Evolutionary conservation across 2,329 filamentous ascomycete species (phyloP), one percentile per base, ranked within the genome.

Genomic region (Hypoxylon sp.): DNA sequence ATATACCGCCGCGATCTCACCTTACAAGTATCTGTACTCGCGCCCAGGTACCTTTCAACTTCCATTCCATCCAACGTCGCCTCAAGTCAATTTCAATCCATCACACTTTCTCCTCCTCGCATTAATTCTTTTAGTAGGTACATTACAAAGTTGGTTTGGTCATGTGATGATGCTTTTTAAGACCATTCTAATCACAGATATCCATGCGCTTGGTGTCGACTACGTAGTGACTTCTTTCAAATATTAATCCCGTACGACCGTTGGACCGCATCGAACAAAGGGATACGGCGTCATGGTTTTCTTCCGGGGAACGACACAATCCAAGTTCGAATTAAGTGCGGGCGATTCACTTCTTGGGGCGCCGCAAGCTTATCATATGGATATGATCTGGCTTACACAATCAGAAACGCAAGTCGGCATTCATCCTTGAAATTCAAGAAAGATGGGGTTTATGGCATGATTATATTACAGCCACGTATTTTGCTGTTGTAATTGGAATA

Each of bases 401-500:
- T 43, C 37, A 12, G 38, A 41, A 48, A 45, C 46, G 51, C 51
- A 29, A 34, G 50, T 46, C 55, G 55, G 55, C 55, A 51, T 26
- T 41, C 13, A 42, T 12, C 19, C 19, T 23, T 13, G 23, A n/a
- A 19, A 29, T 13, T 11, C n/a, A 20, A 45, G 9, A 21, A 25
- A 40, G 31, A 47, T 2, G 37, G 38, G 34, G 42, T 42, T 30
- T 15, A 48, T 55, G 42, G 42, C 35, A 48, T 40, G 40, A 56
- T 53, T n/a, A n/a, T n/a, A n/a, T n/a, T n/a, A n/a, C n/a, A n/a
- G n/a, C n/a, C n/a, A n/a, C n/a, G n/a, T n/a, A n/a, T n/a, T n/a
- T n/a, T n/a, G n/a, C n/a, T n/a, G n/a, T n/a, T n/a, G n/a, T n/a
- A n/a, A n/a, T n/a, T n/a, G n/a, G n/a, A n/a, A n/a, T n/a, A n/a